Evolutionary conservation across 495 filamentous ascomycete species (phyloP).

Genomic region (Penicillium bovifimosum): DNA sequence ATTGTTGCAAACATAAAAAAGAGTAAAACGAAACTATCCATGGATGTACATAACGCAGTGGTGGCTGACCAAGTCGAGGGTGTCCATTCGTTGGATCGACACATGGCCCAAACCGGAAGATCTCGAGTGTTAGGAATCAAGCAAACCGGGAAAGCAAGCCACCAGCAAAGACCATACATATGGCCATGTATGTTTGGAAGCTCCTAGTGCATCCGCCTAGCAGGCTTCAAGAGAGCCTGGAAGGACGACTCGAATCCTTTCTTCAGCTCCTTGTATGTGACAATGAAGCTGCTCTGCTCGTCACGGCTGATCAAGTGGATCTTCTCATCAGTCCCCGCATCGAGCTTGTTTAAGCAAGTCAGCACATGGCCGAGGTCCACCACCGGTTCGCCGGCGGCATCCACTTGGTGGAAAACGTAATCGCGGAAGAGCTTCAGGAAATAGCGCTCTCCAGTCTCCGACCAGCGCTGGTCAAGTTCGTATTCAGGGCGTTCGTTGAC

Average conservation of each 20-base stretch:
- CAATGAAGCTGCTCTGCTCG: slow-evolving; percentile 77
- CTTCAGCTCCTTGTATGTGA: slow-evolving; percentile 84
- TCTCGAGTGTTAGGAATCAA: not conserved
- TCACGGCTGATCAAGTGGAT: slow-evolving; percentile 81
- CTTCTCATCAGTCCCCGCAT: slow-evolving; percentile 83
- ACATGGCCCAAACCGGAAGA: not conserved
- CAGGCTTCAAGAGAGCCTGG: slow-evolving; percentile 63
- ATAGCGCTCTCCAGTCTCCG: slow-evolving; percentile 86
- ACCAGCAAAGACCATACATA: not conserved
- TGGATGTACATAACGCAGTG: not conserved
- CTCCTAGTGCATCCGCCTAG: slow-evolving; percentile 38
- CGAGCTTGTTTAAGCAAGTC: slow-evolving; percentile 79
- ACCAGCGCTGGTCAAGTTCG: slow-evolving; percentile 69
- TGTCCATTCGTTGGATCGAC: not conserved
- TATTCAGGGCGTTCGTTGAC: slow-evolving; percentile 87
- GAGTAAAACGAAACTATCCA: not conserved
- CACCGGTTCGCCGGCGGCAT: slow-evolving; percentile 71
- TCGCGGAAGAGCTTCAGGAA: slow-evolving; percentile 90
- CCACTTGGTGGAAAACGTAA: slow-evolving; percentile 94
- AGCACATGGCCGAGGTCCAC: slow-evolving; percentile 82
- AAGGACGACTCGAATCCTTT: slow-evolving; percentile 73
- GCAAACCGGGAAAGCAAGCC: not conserved
- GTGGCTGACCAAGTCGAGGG: not conserved
- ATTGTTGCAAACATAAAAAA: not conserved
- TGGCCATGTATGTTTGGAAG: not conserved